Evolutionary conservation across 2,329 filamentous ascomycete genomes (phyloP), one percentile per base, ranked within the genome.

Genomic region (Aspergillus pseudonomiae): DNA sequence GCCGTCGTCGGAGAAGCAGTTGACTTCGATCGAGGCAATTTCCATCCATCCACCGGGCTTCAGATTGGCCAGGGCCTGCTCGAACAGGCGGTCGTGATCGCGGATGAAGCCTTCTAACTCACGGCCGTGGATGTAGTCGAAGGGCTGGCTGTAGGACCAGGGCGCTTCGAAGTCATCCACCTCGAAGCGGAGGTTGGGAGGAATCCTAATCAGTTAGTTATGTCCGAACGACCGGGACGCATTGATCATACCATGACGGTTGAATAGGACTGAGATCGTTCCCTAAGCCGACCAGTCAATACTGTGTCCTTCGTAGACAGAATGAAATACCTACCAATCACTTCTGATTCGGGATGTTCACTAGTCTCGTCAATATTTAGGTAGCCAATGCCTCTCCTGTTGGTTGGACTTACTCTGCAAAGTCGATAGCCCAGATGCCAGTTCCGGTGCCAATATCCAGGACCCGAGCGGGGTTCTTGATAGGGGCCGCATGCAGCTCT

Each of bases 1-100:
- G 1, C 48, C 68, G 55, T 77, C 62, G 57, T 74, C 73, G n/a
- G 93, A 96, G 76, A 97, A 94, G 0, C 94, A 96, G 76, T 96
- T 96, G 75, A 97, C 90, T 77, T 97, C 94, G 61, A 97, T 89
- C 19, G 86, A 89, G 12, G 93, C 63, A 34, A 76, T 71, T 57
- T 76, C 74, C 24, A 75, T 67, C 66, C 69, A 76, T 28, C 74
- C 74, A 7, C 67, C 67, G 4, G 73, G 73, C 16, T 68, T 70
- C 6, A 76, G 65, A 39, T 71, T 71, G 19, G 70, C 61, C 19
- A 64, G 65, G 10, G 69, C 71, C 43, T 72, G 72, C 5, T 50
- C 32, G 60, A 75, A 75, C 21, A 76, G 63, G n/a, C 48, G 41
- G 43, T 71, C 64, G 57, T 74, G 68, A 61, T 76, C 69, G 30